Conservation (phyloP, 1,139 yeast species). For the Neolecta irregularis region DNA sequence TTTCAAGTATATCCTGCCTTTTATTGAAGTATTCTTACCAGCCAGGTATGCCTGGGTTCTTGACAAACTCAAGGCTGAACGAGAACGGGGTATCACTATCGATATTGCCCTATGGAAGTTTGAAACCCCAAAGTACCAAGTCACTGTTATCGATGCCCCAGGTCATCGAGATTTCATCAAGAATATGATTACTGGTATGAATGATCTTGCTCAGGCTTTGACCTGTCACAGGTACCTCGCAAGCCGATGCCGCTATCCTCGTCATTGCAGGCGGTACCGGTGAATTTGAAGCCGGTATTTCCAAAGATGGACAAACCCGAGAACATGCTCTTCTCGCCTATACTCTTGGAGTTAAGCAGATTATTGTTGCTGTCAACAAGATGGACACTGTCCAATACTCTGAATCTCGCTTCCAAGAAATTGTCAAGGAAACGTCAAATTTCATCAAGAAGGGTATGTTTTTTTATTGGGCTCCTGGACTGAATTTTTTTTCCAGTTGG, state of each 20-base stretch:
- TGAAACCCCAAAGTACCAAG: constrained; percentile 90
- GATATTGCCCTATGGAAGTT: constrained; percentile 91
- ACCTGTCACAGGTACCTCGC: constrained; percentile 94
- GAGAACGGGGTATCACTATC: constrained; percentile 95
- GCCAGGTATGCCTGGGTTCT: constrained; percentile 98
- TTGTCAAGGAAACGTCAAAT: constrained; percentile 68
- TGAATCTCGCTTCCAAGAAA: constrained; percentile 66
- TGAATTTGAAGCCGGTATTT: constrained; percentile 92
- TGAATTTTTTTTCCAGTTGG: too few species aligned
- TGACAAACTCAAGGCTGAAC: constrained; percentile 90
- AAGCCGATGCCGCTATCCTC: constrained; percentile 84
- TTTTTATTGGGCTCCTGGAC: too few species aligned
- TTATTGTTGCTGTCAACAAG: constrained; percentile 85
- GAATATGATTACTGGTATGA: constrained; percentile 85
- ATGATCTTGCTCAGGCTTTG: too few species aligned
- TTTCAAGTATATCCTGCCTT: too few species aligned
- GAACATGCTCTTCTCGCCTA: constrained; percentile 83
- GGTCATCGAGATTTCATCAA: constrained; percentile 96
- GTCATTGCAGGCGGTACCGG: constrained; percentile 86
- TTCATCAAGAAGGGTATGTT: constrained; percentile 88
- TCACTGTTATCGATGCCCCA: constrained; percentile 87
- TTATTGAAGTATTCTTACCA: too few species aligned
- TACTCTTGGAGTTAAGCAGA: constrained; percentile 81
- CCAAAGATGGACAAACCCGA: constrained; percentile 87
- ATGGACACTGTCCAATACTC: constrained; percentile 86